Evolutionary conservation across 805 yeast species (phyloP), one percentile per base, ranked within the genome.

Genomic region (Starmerella gropengiesseri): DNA sequence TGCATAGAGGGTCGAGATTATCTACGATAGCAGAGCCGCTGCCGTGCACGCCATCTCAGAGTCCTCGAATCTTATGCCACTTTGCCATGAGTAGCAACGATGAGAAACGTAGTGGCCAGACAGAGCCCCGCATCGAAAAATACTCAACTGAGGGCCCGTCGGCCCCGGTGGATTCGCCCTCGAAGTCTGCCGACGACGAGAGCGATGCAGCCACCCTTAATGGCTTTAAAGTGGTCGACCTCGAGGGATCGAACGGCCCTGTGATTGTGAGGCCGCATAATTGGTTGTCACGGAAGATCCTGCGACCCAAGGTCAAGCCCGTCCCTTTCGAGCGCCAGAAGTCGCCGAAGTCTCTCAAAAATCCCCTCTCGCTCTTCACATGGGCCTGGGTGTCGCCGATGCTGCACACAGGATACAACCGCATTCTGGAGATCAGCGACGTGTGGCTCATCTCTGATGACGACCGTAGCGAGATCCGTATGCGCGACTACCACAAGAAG

Each of bases 301-400:
- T 55, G 7, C 42, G 50, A 7, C 26, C 50, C 14, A 46, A 48
- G 19, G 11, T 47, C 12, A 34, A 33, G 17, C 59, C 59, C 2
- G 40, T 58, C 0, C 62, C 60, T 0, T 44, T 39, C 2, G 30
- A 32, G 26, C 50, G 58, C 2, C 30, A 19, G 12, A 36, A 26
- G 13, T 36, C 44, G 8, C 56, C 57, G 4, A 51, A 51, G 21
- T 32, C 35, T 7, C 20, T 49, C 2, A 64, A 69, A 13, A 70
- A 67, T 31, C 29, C 58, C 8, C 40, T 74, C 8, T 67, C 70
- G 16, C 57, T 57, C 44, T 27, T 66, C 0, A 66, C 70, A 45
- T 77, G 75, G 60, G 62, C 68, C 64, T 77, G 81, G 80, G 52
- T 77, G 41, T 49, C 55, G 17, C 78, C 80, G 0, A 51, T 75